Conservation (phyloP, 1,139 yeast genomes). For the Debaryomycetaceae sp. region DNA sequence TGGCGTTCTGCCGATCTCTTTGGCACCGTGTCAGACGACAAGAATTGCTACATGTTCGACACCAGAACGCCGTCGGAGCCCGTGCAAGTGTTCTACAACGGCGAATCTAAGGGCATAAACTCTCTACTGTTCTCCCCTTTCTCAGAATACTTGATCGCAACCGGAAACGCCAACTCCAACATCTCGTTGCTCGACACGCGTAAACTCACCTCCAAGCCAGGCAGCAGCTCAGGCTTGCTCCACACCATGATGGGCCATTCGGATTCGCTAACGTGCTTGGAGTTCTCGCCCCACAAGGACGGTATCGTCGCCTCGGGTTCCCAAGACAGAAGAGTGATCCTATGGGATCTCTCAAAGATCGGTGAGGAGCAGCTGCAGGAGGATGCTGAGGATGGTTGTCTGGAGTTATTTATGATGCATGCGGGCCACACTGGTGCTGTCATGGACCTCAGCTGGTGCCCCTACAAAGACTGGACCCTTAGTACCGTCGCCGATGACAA, state of each 20-base stretch:
- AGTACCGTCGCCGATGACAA: conserved; percentile 77
- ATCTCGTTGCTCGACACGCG: conserved; percentile 61
- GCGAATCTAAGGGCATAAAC: conserved; percentile 49
- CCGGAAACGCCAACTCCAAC: conserved; percentile 69
- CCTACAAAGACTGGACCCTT: conserved; percentile 67
- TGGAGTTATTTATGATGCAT: conserved; percentile 80
- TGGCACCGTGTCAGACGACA: conserved; percentile 74
- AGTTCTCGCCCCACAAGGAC: conserved; percentile 69
- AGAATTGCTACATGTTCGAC: conserved; percentile 42
- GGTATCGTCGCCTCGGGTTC: conserved; percentile 74
- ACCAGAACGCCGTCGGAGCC: conserved; percentile 26
- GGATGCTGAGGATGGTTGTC: conserved; percentile 77
- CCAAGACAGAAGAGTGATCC: conserved; percentile 63
- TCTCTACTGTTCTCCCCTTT: conserved; percentile 63
- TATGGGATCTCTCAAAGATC: conserved; percentile 71
- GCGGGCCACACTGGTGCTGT: conserved; percentile 82
- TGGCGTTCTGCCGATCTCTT: conserved; percentile 58
- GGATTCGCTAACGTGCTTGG: conserved; percentile 62
- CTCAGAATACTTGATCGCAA: conserved; percentile 55
- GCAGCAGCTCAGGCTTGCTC: conserved; percentile 27
- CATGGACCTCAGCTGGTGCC: conserved; percentile 69
- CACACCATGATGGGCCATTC: conserved; percentile 80
- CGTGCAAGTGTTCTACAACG: conserved; percentile 26
- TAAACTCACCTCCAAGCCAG: conserved; percentile 28
- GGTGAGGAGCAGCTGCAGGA: conserved; percentile 82